Base-by-base conservation (phyloP, 1,139 yeast genomes). In the Taphrina deformans region DNA sequence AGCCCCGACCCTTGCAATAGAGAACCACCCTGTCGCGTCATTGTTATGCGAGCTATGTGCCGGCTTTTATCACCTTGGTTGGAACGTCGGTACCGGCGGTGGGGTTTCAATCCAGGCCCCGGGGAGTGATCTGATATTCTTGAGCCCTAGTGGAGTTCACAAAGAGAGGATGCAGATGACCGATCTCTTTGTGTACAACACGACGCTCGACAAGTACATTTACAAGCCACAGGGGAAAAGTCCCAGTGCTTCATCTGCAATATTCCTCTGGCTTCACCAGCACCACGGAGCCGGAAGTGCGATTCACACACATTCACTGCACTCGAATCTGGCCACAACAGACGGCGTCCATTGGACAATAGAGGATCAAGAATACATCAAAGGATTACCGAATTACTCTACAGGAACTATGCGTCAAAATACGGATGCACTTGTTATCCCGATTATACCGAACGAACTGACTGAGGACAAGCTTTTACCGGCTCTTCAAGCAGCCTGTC, bases 21-120 rank as follows among this genome's bases (percentile, higher is more conserved):
- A 44, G 27, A 10, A 7, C 7, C 48, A 58, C 16, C 55, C 31
- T 29, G 38, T 53, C 12, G 63, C 63, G 6, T 14, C 40, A 16
- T 23, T 59, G 23, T 31, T 59, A 9, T 38, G 55, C 31, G 89
- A 88, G 69, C 80, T 92, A 45, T 91, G 97, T 74, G 80, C 84
- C 61, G 78, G 83, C 31, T 89, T 92, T 73, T 92, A 88, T 74
- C 81, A 84, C 72, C 87, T 87, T 73, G 87, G 89, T 66, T 91
- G 97, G 97, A 95, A 90, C 69, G 88, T 96, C 0, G 98, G 97
- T 3, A 92, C 98, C 0, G 97, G 97, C 1, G 98, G 98, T 27
- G 97, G 97, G 2, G 87, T 92, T 72, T 88, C 96, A 44, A 87
- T 92, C 63, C 80, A 88, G 69, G 46, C n/a, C 4, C 85, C 87